Evolutionary conservation across 2,329 filamentous ascomycete genomes (phyloP).

Genomic region (Phialophora chinensis): DNA sequence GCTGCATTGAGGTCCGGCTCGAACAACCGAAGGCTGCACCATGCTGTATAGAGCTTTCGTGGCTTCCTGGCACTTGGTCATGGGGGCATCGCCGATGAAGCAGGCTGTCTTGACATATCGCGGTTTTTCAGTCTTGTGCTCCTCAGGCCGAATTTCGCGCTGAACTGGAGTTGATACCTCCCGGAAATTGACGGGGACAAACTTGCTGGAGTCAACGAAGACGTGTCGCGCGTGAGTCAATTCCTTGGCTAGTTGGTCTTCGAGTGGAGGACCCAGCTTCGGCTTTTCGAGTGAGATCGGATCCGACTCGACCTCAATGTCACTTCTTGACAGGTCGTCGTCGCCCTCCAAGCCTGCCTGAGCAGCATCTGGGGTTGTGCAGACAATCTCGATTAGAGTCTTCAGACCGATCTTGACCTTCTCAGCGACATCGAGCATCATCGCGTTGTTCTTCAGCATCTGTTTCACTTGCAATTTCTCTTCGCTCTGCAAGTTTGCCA

Average conservation of each 20-base stretch:
- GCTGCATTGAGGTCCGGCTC: neutral
- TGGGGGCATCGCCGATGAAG: neutral
- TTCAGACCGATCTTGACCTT: conserved; percentile 19
- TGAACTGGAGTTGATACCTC: conserved; percentile 4
- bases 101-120: neutral
- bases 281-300: neutral
- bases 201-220: conserved; percentile 11
- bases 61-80: neutral
- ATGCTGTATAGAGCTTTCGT: neutral
- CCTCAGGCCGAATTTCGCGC: neutral
- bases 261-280: neutral
- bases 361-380: neutral
- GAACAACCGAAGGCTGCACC: neutral
- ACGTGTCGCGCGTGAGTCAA: neutral
- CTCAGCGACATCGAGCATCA: conserved; percentile 13
- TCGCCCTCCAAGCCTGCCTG: neutral
- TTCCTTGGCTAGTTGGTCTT: conserved; percentile 6
- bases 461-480: neutral
- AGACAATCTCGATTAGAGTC: conserved; percentile 13
- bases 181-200: conserved; percentile 12
- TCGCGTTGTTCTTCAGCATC: conserved; percentile 1
- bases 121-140: neutral
- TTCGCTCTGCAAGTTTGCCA: neutral
- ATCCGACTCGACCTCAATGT: neutral
- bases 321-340: neutral